Evolutionary conservation across 768 basidiomycete species (phyloP), one percentile per base, ranked within the genome.

Genomic region (Rhizopogon rudus): DNA sequence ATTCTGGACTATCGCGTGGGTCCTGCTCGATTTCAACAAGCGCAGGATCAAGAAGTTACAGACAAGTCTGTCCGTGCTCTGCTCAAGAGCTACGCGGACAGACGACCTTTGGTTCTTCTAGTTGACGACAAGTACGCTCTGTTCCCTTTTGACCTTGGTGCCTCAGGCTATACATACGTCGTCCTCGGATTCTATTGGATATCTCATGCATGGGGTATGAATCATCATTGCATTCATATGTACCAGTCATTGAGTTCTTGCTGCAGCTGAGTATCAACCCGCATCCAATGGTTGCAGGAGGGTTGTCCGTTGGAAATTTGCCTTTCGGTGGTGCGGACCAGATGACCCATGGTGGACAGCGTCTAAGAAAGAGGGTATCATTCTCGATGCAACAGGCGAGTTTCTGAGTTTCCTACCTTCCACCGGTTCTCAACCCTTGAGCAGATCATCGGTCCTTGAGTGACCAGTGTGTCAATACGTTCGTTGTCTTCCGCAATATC

Each of bases 281-380:
- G 71, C 80, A 6, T 68, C 67, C 40, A 82, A 80, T 56, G 69
- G 72, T 16, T 67, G 61, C 33, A 79, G 80, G 10, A 72, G 69
- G n/a, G 81, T 88, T n/a, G 77, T 89, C 12, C 76, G 90, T 6
- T 89, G 82, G 65, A 93, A 92, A 65, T 91, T 93, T 61, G 84
- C 86, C 5, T 93, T 93, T 60, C 86, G 87, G 60, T 93, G 90
- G 89, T 89, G 88, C 59, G 80, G 75, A 42, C 91, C 92, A 72
- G 88, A 70, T 5, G 61, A 67, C 40, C 80, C 80, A 1, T 81
- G 81, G 81, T 82, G 81, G 80, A 44, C 51, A 69, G 60, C 59
- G 20, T 39, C 22, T 16, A 35, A 35, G 20, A 22, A 14, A 7
- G 13, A 22, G 20, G 33, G 14, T 35, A 14, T 48, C 7, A 20